Conservation (phyloP, 169 alveolate species). For the Cryptosporidium xiaoi region DNA sequence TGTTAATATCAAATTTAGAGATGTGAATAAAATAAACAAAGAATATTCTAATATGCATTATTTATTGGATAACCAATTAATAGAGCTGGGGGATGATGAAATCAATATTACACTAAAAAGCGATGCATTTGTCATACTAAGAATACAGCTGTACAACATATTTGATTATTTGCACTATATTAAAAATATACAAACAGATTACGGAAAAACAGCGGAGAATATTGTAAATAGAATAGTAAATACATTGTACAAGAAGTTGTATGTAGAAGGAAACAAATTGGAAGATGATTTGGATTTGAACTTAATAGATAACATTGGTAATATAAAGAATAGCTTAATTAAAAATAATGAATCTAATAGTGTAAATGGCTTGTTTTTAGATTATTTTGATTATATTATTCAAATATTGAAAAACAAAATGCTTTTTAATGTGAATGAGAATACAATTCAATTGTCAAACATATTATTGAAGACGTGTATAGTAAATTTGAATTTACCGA, state of each 20-base stretch:
- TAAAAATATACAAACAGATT: not conserved
- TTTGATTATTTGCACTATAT: constrained; percentile 18
- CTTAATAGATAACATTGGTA: not conserved
- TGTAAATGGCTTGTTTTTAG: not conserved
- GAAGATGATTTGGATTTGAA: too few species aligned
- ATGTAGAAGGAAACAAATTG: too few species aligned
- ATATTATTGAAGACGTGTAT: constrained; percentile 20
- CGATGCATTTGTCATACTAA: not conserved
- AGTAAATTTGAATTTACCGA: constrained; percentile 7
- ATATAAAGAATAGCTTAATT: not conserved
- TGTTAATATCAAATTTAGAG: constrained; percentile 9
- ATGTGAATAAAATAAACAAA: constrained; percentile 35
- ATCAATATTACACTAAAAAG: not conserved
- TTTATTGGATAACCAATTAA: constrained; percentile 71
- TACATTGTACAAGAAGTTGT: not conserved
- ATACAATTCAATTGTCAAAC: not conserved
- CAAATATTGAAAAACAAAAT: not conserved
- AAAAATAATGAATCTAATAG: not conserved
- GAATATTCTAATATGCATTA: constrained; percentile 56
- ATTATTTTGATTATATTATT: not conserved
- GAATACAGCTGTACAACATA: not conserved
- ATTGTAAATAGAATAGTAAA: not conserved
- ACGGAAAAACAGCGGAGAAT: not conserved
- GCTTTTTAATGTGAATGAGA: not conserved
- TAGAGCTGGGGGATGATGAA: constrained; percentile 46